Evolutionary conservation across 495 filamentous ascomycete species (phyloP).

Genomic region (Penicillium bialowiezense): DNA sequence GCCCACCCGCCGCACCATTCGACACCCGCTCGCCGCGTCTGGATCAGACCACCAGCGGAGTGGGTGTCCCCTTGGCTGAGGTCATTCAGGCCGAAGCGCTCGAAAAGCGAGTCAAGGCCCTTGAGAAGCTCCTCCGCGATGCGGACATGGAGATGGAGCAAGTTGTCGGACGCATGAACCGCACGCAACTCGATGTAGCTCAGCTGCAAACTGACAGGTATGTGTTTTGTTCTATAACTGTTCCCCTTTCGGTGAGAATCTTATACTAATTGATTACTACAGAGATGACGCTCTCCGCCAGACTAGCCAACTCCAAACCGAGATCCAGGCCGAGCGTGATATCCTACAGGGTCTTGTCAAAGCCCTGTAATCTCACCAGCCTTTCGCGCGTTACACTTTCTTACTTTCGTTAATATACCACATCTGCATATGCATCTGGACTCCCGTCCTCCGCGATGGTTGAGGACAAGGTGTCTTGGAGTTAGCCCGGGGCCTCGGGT

Average conservation of each 20-base stretch:
- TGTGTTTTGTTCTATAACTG: slow-evolving; percentile 17
- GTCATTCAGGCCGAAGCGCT: slow-evolving; percentile 67
- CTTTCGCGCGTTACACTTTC: not conserved
- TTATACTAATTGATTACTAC: slow-evolving; percentile 28
- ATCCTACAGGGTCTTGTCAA: slow-evolving; percentile 45
- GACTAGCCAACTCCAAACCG: slow-evolving; percentile 71
- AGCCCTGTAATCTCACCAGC: slow-evolving; percentile 4
- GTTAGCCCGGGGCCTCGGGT: slow-evolving; percentile 11
- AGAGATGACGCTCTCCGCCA: slow-evolving; percentile 83
- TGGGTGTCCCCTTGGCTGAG: slow-evolving; percentile 57
- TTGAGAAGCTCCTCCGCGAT: slow-evolving; percentile 77
- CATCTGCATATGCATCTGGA: slow-evolving; percentile 25
- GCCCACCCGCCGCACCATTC: slow-evolving; percentile 63
- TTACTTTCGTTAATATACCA: slow-evolving; percentile 20
- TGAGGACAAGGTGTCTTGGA: slow-evolving; percentile 11
- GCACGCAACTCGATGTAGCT: slow-evolving; percentile 90
- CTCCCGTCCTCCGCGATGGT: slow-evolving; percentile 8
- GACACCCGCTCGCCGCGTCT: slow-evolving; percentile 53
- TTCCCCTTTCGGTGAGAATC: not conserved
- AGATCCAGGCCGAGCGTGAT: slow-evolving; percentile 58
- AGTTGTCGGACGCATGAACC: slow-evolving; percentile 87
- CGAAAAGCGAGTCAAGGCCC: slow-evolving; percentile 70
- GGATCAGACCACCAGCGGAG: slow-evolving; percentile 55
- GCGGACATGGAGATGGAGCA: slow-evolving; percentile 94
- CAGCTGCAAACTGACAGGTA: slow-evolving; percentile 86